Conservation (phyloP, 2,329 filamentous ascomycete species). For the Talaromyces sp. region DNA sequence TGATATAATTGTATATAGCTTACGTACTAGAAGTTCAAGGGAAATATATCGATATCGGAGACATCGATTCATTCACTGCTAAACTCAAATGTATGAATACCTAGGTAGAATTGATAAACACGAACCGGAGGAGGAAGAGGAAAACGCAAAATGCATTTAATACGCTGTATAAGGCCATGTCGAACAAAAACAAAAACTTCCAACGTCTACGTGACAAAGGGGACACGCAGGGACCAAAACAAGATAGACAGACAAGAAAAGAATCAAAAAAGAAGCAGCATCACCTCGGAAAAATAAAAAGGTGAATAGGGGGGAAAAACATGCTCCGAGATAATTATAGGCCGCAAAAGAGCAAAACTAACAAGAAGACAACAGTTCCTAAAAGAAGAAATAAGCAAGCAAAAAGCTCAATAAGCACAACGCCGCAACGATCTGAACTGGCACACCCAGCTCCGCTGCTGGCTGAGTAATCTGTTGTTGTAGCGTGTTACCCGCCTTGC, state of each 20-base stretch:
- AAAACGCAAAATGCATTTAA: slow-evolving; percentile 9
- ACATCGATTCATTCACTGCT: slow-evolving; percentile 2
- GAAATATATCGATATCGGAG: neutral
- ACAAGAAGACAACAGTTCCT: slow-evolving; percentile 30
- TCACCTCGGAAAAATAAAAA: neutral
- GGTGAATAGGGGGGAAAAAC: neutral
- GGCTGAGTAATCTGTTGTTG: slow-evolving; percentile 56
- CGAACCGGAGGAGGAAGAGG: slow-evolving; percentile 21
- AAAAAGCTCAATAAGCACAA: slow-evolving; percentile 89
- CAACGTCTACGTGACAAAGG: neutral
- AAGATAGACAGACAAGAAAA: neutral
- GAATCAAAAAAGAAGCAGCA: neutral
- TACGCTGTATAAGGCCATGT: slow-evolving; percentile 4
- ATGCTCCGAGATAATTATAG: slow-evolving; percentile 11
- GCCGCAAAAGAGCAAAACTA: neutral
- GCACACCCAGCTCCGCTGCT: slow-evolving; percentile 64
- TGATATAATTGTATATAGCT: neutral
- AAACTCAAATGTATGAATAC: neutral
- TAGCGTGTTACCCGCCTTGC: slow-evolving; percentile 42
- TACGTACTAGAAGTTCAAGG: neutral
- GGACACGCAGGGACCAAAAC: neutral
- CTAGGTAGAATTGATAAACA: neutral
- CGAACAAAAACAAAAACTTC: neutral
- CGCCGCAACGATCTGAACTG: slow-evolving; percentile 77
- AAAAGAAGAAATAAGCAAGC: slow-evolving; percentile 96